Evolutionary conservation across 1,284 basidiomycete species (phyloP), one percentile per base, ranked within the genome.

Genomic region (Phylloporus sp.): DNA sequence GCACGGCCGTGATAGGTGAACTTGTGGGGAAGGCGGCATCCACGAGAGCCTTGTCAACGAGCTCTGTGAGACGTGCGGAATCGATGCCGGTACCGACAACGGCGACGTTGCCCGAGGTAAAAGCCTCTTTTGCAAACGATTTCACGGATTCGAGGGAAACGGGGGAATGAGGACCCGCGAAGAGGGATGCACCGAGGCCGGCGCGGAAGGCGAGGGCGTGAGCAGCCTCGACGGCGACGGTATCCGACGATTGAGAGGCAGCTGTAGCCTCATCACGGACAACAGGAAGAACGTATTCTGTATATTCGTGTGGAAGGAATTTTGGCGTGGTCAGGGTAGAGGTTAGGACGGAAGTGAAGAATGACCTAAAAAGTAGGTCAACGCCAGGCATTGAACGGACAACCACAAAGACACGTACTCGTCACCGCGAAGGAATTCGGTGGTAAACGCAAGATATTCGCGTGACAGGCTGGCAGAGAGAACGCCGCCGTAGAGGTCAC

Each of bases 351-450:
- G 94, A 90, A 54, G 95, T 89, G 81, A 98, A 98, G 83, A 91
- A 92, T 57, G 84, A 78, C 78, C 95, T 96, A 76, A 18, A 59
- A 29, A 28, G 6, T 11, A 32, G 29, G 31, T 66, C 46, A 39
- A 22, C 17, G 58, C 32, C 28, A 49, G 50, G 55, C n/a, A 6
- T 24, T 49, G 24, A 37, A 18, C 32, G 24, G 28, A 18, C 5
- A 57, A 50, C 5, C 5, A 29, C 11, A 64, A 56, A 34, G 52
- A 47, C 24, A 93, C 94, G 83, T 79, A 98, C 96, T 98, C 97
- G 78, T 99, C 95, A 58, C 95, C 96, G 66, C 91, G 89, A 71
- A 98, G 81, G 82, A 98, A 99, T 77, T 98, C 96, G 66, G 97
- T 95, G 54, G 93, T 97, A 72, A 96, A 81, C 68, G 94, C 89